Conservation (phyloP, 805 yeast species). For the Starmerella stellata region DNA sequence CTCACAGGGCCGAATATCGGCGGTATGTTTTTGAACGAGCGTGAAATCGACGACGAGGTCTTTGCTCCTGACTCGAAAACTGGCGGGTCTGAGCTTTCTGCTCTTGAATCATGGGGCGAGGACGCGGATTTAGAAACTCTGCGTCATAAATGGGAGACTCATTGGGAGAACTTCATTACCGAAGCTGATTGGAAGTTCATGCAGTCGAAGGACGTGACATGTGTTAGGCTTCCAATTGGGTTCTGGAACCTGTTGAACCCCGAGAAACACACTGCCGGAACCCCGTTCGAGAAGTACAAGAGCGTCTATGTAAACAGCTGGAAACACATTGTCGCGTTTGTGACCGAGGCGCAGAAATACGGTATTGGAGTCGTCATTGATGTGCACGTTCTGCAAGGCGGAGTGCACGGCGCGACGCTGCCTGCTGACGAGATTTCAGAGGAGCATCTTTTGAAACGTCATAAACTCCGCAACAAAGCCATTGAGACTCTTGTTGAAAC, state of each 20-base stretch:
- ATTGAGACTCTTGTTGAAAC: conserved; percentile 38
- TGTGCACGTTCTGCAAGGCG: conserved; percentile 79
- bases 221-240: conserved; percentile 75
- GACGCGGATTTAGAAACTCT: conserved; percentile 38
- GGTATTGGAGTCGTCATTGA: conserved; percentile 66
- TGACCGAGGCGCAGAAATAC: conserved; percentile 40
- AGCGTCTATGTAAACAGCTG: conserved; percentile 58
- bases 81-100: conserved; percentile 52
- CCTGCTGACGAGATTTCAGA: conserved; percentile 47
- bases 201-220: conserved; percentile 45
- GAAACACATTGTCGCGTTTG: conserved; percentile 37
- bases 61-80: conserved; percentile 35
- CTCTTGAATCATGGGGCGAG: conserved; percentile 33
- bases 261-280: conserved; percentile 30
- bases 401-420: conserved; percentile 76
- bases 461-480: conserved; percentile 26
- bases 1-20: conserved; percentile 82
- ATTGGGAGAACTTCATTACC: conserved; percentile 44
- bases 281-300: conserved; percentile 41
- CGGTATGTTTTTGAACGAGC: conserved; percentile 58
- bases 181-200: conserved; percentile 74
- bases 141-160: conserved; percentile 33
- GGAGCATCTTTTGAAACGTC: conserved; percentile 47
- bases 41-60: conserved; percentile 50
- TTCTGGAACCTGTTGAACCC: conserved; percentile 67